phyloP scores from a whole-genome alignment of 805 yeast species.

The Priceomyces melissophilus region DNA sequence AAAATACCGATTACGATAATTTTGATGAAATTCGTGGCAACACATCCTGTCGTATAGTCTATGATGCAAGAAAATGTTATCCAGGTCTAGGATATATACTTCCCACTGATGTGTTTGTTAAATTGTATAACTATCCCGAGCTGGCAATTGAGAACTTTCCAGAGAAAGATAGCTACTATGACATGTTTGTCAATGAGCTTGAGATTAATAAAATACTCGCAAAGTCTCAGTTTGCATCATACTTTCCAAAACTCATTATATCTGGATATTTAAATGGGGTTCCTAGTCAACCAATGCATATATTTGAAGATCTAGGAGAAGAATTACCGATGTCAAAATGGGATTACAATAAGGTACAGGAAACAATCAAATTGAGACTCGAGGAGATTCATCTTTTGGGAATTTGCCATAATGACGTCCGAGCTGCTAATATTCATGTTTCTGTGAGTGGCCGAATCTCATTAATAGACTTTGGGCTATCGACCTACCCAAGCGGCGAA shows the following conservation, averaged over 20 bases:
- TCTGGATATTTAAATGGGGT: slow-evolving; percentile 4
- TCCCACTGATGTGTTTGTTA: slow-evolving; percentile 3
- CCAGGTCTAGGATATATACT: slow-evolving; percentile 2
- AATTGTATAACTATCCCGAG: slow-evolving; percentile 3
- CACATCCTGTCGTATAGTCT: slow-evolving; percentile 3
- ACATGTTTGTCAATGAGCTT: slow-evolving; percentile 2
- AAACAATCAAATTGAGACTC: slow-evolving; percentile 4
- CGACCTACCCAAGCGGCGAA: slow-evolving; percentile 2
- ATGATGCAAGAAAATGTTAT: slow-evolving; percentile 2
- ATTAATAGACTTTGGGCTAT: slow-evolving; percentile 6
- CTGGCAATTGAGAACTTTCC: slow-evolving; percentile 1
- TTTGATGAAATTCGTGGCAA: slow-evolving; percentile 3
- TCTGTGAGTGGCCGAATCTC: slow-evolving; percentile 3
- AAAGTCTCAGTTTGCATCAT: slow-evolving; percentile 3
- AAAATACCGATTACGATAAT: neutral
- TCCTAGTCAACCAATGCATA: slow-evolving; percentile 5
- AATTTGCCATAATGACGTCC: slow-evolving; percentile 4
- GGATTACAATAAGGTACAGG: slow-evolving; percentile 3
- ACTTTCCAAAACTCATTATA: slow-evolving; percentile 5
- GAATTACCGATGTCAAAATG: slow-evolving; percentile 2
- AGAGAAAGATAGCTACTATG: slow-evolving; percentile 1
- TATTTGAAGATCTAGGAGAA: slow-evolving; percentile 5
- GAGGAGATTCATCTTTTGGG: slow-evolving; percentile 5
- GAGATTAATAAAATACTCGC: slow-evolving; percentile 4
- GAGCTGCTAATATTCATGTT: slow-evolving; percentile 3